Evolutionary conservation across 768 basidiomycete genomes (phyloP).

Genomic region (Russula ochroleuca): DNA sequence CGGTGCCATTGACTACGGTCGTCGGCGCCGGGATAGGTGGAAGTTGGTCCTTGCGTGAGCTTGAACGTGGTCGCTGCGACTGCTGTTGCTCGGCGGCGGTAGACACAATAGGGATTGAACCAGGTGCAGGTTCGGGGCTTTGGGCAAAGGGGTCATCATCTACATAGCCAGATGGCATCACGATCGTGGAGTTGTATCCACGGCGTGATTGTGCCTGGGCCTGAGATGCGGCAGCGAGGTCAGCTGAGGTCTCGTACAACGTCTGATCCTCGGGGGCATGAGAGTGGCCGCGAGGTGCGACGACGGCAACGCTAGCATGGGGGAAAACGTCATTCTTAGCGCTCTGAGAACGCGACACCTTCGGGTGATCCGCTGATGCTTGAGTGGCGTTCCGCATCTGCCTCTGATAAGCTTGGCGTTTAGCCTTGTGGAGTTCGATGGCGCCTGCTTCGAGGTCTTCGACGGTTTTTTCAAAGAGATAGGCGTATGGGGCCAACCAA

Average conservation of each 20-base stretch:
- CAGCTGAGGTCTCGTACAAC: slow-evolving; percentile 67
- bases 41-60: slow-evolving; percentile 19
- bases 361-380: slow-evolving; percentile 31
- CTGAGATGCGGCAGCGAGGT: slow-evolving; percentile 45
- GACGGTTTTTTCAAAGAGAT: slow-evolving; percentile 63
- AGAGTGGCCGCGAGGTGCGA: slow-evolving; percentile 38
- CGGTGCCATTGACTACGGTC: slow-evolving; percentile 34
- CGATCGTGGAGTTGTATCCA: slow-evolving; percentile 38
- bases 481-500: slow-evolving; percentile 70
- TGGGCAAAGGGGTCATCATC: slow-evolving; percentile 72
- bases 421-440: slow-evolving; percentile 80
- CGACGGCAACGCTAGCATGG: slow-evolving; percentile 32
- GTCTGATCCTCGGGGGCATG: slow-evolving; percentile 41
- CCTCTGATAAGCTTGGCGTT: slow-evolving; percentile 73
- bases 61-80: slow-evolving; percentile 14
- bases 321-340: slow-evolving; percentile 49
- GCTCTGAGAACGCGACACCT: slow-evolving; percentile 49
- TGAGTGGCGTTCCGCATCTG: slow-evolving; percentile 63
- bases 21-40: slow-evolving; percentile 13
- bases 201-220: slow-evolving; percentile 31
- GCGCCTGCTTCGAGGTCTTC: slow-evolving; percentile 76
- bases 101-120: slow-evolving; percentile 33
- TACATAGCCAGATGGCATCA: slow-evolving; percentile 40
- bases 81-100: slow-evolving; percentile 28
- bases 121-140: slow-evolving; percentile 33